These are phyloP conservation scores for Quercus wislizeni DNA, from an alignment of 306 rosid genomes.

Conservation along the genomic window DNA sequence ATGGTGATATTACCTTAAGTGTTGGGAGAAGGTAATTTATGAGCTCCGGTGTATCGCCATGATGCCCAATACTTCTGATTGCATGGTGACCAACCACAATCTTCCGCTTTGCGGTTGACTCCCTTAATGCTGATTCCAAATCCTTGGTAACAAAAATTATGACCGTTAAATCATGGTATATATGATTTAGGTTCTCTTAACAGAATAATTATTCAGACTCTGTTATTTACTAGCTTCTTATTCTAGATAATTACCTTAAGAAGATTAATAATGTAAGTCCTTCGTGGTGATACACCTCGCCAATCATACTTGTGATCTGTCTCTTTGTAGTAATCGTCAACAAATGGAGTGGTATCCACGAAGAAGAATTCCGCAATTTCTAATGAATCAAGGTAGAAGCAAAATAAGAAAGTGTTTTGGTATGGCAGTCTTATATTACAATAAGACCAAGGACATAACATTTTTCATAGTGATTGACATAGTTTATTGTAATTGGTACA, in stretches of 20 bases:
- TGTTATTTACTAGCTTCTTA: no score
- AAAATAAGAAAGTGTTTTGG: no score
- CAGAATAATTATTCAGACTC: no score
- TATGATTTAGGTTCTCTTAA: no score
- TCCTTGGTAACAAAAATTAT: conserved; percentile 12
- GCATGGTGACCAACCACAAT: conserved; percentile 55
- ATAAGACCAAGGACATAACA: no score
- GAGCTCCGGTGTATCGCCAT: conserved; percentile 46
- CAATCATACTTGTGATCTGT: conserved; percentile 41
- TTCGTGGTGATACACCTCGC: conserved; percentile 40
- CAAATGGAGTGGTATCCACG: conserved; percentile 55
- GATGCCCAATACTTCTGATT: conserved; percentile 39
- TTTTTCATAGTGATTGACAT: no score
- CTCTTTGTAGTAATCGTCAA: conserved; percentile 33
- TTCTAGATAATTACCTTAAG: conserved; percentile 22
- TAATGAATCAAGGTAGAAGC: not conserved
- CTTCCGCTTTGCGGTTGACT: conserved; percentile 47
- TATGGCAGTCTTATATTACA: no score
- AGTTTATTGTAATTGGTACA: no score
- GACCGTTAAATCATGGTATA: no score
- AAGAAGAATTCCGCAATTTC: conserved; percentile 45
- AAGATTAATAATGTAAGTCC: conserved; percentile 28
- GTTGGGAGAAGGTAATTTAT: conserved; percentile 34
- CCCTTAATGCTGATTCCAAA: conserved; percentile 29
- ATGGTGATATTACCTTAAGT: conserved; percentile 21